Base-by-base conservation (phyloP, 176 grass and related monocot genomes). In the Lolium rigidum region DNA sequence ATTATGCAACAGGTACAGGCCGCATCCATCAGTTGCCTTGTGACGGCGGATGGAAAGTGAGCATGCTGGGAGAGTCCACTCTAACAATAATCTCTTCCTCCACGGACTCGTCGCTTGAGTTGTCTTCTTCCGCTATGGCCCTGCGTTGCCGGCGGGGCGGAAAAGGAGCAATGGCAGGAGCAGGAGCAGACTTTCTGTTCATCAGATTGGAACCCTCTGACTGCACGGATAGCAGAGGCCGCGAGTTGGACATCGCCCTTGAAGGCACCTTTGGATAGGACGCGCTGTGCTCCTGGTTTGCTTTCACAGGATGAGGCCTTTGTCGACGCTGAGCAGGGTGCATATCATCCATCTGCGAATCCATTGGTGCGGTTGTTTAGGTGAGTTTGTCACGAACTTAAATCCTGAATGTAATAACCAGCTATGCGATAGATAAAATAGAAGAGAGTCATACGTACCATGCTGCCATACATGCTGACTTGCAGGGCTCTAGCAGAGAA, bases 401-500 rank as follows among this genome's bases (percentile, higher is more conserved):
- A 15, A 37, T 37, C 2, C 6, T 37, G 26, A 9, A 67, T 16
- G 2, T 2, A 31, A 49, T 4, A 49, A 59, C 7, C 24, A 22
- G 47, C 60, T 78, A 39, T 50, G 41, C 49, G 2, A 71, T 54
- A 2, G 35, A 63, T 10, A n/a, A 22, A 51, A 26, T 6, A 9
- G 7, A 10, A 76, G 5, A 22, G 41, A 5, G 10, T 21, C 21
- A 38, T 9, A 70, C 78, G 17, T 82, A 98, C 96, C 93, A 89
- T 94, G 90, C 93, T 92, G 31, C 96, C 96, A 37, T 95, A 98
- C 76, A 91, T 95, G 91, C 93, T 98, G 84, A 98, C 54, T 37
- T 95, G 87, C 84, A 98, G 71, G 31, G 96, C 96, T 86, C 86
- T 91, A 14, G 93, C 82, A 52, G 93, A 92, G 70, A 95, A 86